Conservation (phyloP, 2,329 filamentous ascomycete species). For the Torrubiellomyces zombiae region DNA sequence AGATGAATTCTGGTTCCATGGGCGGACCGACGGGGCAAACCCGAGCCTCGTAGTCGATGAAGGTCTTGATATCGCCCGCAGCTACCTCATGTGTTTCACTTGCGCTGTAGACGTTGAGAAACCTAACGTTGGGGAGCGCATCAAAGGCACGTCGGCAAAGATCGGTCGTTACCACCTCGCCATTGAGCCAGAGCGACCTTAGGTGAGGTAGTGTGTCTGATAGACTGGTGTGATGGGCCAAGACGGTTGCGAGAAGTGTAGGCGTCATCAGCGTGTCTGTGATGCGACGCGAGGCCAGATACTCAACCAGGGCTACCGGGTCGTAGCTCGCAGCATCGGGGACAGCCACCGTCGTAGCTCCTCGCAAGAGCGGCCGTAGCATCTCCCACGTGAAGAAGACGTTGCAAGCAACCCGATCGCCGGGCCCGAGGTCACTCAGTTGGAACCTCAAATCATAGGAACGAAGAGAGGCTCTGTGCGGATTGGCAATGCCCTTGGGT, state of each 20-base stretch:
- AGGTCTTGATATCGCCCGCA: slow-evolving; percentile 55
- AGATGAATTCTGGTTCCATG: slow-evolving; percentile 49
- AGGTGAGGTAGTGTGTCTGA: slow-evolving; percentile 46
- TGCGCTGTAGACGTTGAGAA: slow-evolving; percentile 69
- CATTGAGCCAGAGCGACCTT: slow-evolving; percentile 62
- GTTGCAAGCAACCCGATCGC: slow-evolving; percentile 72
- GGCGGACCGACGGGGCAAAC: slow-evolving; percentile 63
- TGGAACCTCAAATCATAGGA: slow-evolving; percentile 60
- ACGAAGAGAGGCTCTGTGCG: slow-evolving; percentile 54
- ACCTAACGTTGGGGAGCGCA: slow-evolving; percentile 48
- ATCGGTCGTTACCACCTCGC: slow-evolving; percentile 68
- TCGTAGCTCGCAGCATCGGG: slow-evolving; percentile 67
- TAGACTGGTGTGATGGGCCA: slow-evolving; percentile 52
- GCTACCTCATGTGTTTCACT: slow-evolving; percentile 72
- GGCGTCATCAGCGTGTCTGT: slow-evolving; percentile 77
- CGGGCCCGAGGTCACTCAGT: slow-evolving; percentile 50
- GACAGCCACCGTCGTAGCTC: slow-evolving; percentile 59
- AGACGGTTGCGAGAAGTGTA: slow-evolving; percentile 57
- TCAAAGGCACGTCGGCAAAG: slow-evolving; percentile 51
- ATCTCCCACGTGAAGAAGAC: slow-evolving; percentile 84
- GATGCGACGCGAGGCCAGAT: slow-evolving; percentile 47
- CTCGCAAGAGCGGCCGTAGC: slow-evolving; percentile 55
- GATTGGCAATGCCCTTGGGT: slow-evolving; percentile 71
- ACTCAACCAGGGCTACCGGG: slow-evolving; percentile 53
- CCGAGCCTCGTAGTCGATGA: slow-evolving; percentile 42